These are phyloP conservation scores for Quambalaria eucalypti DNA, from an alignment of 1,284 basidiomycete genomes.

Conservation along the genomic window DNA sequence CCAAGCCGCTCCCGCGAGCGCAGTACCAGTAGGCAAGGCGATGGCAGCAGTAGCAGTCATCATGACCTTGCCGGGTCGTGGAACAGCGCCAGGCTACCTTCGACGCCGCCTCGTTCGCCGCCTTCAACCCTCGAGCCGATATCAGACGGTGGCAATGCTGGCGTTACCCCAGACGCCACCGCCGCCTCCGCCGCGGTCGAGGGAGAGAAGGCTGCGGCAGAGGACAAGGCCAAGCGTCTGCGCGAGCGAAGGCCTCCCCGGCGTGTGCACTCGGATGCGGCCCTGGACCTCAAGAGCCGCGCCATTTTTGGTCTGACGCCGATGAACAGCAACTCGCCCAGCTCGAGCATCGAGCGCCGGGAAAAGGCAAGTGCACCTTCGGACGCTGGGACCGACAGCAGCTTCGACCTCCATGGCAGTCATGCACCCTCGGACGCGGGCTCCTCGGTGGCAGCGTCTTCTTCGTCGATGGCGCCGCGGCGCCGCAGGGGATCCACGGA, in stretches of 20 bases:
- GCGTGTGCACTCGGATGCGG: slow-evolving; percentile 31
- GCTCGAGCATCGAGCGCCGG: not conserved
- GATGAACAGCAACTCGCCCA: not conserved
- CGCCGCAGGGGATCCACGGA: not conserved
- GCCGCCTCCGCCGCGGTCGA: slow-evolving; percentile 7
- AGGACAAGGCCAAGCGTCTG: not conserved
- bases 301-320: slow-evolving; percentile 7
- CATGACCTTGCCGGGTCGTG: too few relatives aligned
- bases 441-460: too few relatives aligned
- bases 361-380: not conserved
- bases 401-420: too few relatives aligned
- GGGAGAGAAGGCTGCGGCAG: not conserved
- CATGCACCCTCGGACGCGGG: too few relatives aligned
- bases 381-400: not conserved
- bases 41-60: too few relatives aligned
- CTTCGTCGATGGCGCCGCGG: too few relatives aligned
- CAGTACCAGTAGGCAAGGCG: not conserved
- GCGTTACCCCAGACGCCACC: too few relatives aligned
- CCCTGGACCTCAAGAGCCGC: slow-evolving; percentile 18
- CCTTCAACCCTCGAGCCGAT: too few relatives aligned
- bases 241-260: slow-evolving; percentile 1
- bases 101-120: slow-evolving; percentile 18
- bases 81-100: slow-evolving; percentile 17
- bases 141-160: too few relatives aligned
- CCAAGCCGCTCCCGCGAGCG: not conserved